Percentiles rank a stretch among this genome's conserved stretches.
Evolutionary conservation across 2,329 filamentous ascomycete genomes (phyloP).

Genomic region (Fusarium compactum): DNA sequence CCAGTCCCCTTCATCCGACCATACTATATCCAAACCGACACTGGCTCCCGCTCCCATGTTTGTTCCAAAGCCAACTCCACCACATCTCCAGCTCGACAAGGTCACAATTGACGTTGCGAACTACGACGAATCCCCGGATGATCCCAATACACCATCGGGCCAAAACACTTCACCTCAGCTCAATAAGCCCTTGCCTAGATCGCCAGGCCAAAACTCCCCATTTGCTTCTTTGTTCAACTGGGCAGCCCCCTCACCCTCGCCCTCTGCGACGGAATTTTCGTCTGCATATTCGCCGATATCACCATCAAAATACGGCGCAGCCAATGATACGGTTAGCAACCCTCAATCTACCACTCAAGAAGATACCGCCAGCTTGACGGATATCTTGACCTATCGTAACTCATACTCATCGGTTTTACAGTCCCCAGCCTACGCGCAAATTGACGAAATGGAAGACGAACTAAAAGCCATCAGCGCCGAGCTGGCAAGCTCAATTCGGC

Average conservation of each 20-base stretch:
- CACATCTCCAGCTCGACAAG: slow-evolving; percentile 64
- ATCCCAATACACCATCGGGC: slow-evolving; percentile 46
- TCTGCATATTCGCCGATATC: slow-evolving; percentile 67
- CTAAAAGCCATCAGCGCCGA: slow-evolving; percentile 92
- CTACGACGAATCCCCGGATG: slow-evolving; percentile 44
- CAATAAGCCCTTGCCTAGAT: slow-evolving; percentile 68
- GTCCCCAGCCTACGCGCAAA: slow-evolving; percentile 62
- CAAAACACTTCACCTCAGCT: slow-evolving; percentile 54
- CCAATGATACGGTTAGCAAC: slow-evolving; percentile 50
- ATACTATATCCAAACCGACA: slow-evolving; percentile 55
- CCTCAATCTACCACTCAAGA: slow-evolving; percentile 53
- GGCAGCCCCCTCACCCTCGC: slow-evolving; percentile 60
- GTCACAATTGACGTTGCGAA: slow-evolving; percentile 51
- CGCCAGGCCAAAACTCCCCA: slow-evolving; percentile 62
- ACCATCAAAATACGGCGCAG: slow-evolving; percentile 53
- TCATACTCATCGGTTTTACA: slow-evolving; percentile 63
- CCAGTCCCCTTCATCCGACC: slow-evolving; percentile 46
- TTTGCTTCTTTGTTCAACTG: slow-evolving; percentile 68
- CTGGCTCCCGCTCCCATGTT: slow-evolving; percentile 63
- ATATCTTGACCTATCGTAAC: slow-evolving; percentile 63
- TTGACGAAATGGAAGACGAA: slow-evolving; percentile 94
- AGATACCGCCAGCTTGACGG: slow-evolving; percentile 53
- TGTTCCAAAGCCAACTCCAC: slow-evolving; percentile 63
- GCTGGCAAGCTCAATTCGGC: slow-evolving; percentile 89
- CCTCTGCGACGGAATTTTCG: slow-evolving; percentile 64